phyloP scores from a whole-genome alignment of 208 protist genomes.

The Entamoeba invadens region DNA sequence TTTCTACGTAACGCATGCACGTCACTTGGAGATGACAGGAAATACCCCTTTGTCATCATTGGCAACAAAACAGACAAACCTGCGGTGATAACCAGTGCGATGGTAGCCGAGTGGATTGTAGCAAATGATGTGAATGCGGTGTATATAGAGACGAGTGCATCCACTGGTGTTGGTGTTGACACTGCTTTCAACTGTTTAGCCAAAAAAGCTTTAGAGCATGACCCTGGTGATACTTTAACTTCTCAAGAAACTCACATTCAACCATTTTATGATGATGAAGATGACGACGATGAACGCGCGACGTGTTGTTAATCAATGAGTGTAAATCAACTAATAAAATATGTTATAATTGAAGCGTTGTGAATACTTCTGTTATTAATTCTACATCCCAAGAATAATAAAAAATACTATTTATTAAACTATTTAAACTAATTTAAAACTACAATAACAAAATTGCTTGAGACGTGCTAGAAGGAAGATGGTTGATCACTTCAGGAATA shows the following conservation, averaged over 20 bases:
- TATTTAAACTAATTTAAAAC: too few species aligned
- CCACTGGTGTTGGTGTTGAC: background rate
- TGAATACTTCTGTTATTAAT: too few species aligned
- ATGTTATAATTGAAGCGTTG: too few species aligned
- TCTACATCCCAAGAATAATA: too few species aligned
- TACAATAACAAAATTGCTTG: too few species aligned
- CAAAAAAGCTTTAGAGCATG: background rate
- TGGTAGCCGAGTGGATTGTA: background rate
- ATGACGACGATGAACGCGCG: background rate
- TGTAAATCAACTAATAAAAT: background rate
- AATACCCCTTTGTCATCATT: constrained; percentile 39
- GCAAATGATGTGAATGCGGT: background rate
- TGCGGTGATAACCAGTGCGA: background rate
- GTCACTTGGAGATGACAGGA: constrained; percentile 13
- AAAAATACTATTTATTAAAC: too few species aligned
- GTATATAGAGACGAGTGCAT: background rate
- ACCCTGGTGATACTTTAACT: background rate
- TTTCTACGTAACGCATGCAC: constrained; percentile 12
- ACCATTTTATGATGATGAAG: background rate
- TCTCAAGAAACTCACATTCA: background rate
- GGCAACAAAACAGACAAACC: constrained; percentile 40
- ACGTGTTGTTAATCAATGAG: background rate
- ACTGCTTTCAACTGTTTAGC: background rate
- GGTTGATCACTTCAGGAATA: too few species aligned
- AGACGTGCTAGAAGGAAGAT: too few species aligned